These are phyloP conservation scores for Thuidium tamariscinum DNA, from an alignment of 225 moss, liverwort and hornwort genomes.

Conservation along the genomic window DNA sequence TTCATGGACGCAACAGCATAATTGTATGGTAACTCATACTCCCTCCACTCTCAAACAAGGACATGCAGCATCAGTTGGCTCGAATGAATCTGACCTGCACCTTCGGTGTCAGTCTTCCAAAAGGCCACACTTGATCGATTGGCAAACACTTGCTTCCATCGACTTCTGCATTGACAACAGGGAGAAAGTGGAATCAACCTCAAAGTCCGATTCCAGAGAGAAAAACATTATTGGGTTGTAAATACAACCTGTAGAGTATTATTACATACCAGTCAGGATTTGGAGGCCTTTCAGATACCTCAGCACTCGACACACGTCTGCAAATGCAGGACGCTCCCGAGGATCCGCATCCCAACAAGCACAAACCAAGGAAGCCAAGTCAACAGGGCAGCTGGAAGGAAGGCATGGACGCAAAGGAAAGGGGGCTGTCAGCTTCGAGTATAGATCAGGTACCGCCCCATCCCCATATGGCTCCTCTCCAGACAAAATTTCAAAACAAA, in stretches of 20 bases:
- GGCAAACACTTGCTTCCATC: background rate
- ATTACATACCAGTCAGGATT: background rate
- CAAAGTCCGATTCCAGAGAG: background rate
- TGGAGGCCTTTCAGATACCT: background rate
- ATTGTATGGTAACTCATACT: background rate
- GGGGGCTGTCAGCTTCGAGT: background rate
- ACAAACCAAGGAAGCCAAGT: background rate
- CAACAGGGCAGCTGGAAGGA: background rate
- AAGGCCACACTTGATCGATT: background rate
- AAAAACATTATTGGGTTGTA: background rate
- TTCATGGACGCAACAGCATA: background rate
- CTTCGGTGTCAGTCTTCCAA: background rate
- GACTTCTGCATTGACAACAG: background rate
- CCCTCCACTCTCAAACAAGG: background rate
- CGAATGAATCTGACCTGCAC: background rate
- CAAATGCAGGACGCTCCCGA: background rate
- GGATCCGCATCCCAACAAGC: background rate
- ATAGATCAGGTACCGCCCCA: background rate
- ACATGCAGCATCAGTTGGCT: background rate
- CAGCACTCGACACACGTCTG: background rate
- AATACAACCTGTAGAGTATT: background rate
- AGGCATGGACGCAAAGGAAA: background rate
- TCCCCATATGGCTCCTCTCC: background rate
- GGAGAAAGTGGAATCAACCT: background rate
- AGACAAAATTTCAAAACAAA: background rate